A percentile compares a stretch with the other conserved stretches of the same genome.
These are phyloP conservation scores for Trichophyton equinum DNA, from an alignment of 2,329 filamentous ascomycete genomes.

Conservation along the genomic window DNA sequence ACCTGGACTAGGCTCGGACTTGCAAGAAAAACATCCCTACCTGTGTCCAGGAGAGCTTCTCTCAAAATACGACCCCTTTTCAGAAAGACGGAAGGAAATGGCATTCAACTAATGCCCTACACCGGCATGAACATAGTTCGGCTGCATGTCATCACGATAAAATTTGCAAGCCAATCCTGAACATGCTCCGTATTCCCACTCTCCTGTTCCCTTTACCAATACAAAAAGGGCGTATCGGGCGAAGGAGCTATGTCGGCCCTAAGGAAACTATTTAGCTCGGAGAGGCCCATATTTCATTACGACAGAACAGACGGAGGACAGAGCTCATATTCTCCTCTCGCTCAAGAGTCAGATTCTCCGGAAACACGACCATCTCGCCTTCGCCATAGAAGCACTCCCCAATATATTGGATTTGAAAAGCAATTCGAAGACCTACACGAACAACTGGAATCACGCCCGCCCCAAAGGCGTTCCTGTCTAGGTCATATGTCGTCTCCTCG, in stretches of 20 bases:
- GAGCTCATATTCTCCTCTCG: background rate
- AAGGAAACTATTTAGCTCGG: slow-evolving; percentile 11
- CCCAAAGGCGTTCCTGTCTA: slow-evolving; percentile 16
- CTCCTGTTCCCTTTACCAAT: background rate
- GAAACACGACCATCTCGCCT: slow-evolving; percentile 11
- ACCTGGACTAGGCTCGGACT: background rate
- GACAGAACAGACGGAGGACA: background rate
- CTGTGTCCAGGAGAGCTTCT: background rate
- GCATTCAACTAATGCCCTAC: background rate
- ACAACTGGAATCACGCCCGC: slow-evolving; percentile 19
- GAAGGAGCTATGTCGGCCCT: slow-evolving; percentile 18
- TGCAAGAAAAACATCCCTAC: background rate
- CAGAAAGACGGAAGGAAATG: background rate
- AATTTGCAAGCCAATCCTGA: background rate
- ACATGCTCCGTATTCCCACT: background rate
- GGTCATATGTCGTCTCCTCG: slow-evolving; percentile 9
- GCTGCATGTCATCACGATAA: background rate
- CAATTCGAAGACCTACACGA: slow-evolving; percentile 30
- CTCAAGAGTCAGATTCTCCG: background rate
- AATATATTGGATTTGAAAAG: slow-evolving; percentile 28
- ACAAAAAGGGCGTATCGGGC: slow-evolving; percentile 10
- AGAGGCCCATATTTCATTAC: slow-evolving; percentile 10
- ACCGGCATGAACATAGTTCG: background rate
- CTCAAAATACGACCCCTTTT: background rate
- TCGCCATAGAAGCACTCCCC: slow-evolving; percentile 19